Conservation (phyloP, 306 rosid genomes). For the Chamaecrista fasciculata region DNA sequence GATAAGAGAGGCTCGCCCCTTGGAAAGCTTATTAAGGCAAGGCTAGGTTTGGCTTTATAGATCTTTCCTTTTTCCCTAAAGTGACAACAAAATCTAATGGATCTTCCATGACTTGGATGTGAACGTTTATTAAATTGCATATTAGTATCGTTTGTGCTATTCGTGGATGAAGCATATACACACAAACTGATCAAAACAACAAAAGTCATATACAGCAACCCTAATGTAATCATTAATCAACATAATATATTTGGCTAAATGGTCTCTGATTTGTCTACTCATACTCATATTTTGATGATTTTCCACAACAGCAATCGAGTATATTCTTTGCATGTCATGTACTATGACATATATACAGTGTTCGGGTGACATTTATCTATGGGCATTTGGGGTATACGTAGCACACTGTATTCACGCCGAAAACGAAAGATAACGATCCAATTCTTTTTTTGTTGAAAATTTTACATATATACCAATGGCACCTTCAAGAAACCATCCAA, state of each 20-base stretch:
- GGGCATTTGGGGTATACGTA: neutral
- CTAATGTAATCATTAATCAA: neutral
- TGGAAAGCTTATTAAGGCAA: conserved; percentile 24
- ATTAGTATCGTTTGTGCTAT: neutral
- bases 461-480: conserved; percentile 11
- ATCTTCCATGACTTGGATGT: conserved; percentile 23
- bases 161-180: conserved; percentile 7
- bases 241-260: neutral
- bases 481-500: neutral
- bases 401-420: conserved; percentile 20
- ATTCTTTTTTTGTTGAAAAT: conserved; percentile 15
- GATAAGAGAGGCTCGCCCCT: conserved; percentile 11
- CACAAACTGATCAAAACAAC: neutral
- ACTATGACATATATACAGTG: neutral
- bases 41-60: conserved; percentile 27
- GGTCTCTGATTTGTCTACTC: neutral
- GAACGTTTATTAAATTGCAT: conserved; percentile 23
- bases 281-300: neutral
- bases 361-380: conserved; percentile 1
- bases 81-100: conserved; percentile 28
- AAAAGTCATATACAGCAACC: neutral
- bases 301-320: conserved; percentile 2
- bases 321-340: neutral
- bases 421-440: conserved; percentile 3
- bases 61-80: conserved; percentile 20